Percentiles rank a stretch among this genome's conserved stretches.
These are phyloP conservation scores for Calendula officinalis DNA, from an alignment of 129 eudicot genomes.

Conservation along the genomic window DNA sequence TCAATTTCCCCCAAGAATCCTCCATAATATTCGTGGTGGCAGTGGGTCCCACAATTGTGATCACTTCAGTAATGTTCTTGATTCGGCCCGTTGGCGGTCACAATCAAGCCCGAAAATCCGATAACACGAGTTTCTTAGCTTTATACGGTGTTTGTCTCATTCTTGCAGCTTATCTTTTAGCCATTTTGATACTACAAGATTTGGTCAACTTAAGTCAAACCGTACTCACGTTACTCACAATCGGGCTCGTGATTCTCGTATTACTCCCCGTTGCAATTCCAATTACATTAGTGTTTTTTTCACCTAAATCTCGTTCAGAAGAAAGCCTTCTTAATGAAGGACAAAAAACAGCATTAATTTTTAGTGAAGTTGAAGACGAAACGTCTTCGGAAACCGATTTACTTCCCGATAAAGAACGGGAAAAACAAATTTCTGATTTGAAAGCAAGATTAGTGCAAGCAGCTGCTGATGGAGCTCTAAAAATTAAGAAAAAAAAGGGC, in stretches of 20 bases:
- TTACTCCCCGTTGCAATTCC: constrained; percentile 58
- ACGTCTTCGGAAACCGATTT: constrained; percentile 35
- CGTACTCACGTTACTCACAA: constrained; percentile 35
- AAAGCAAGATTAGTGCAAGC: constrained; percentile 58
- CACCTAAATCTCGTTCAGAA: constrained; percentile 35
- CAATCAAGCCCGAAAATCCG: constrained; percentile 54
- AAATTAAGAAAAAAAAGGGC: constrained; percentile 56
- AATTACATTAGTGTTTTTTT: constrained; percentile 36
- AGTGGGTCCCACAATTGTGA: constrained; percentile 61
- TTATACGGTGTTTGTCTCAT: constrained; percentile 60
- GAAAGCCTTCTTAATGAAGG: constrained; percentile 53
- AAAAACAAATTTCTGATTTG: constrained; percentile 53
- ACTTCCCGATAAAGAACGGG: constrained; percentile 44
- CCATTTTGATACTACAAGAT: constrained; percentile 55
- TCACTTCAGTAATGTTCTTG: constrained; percentile 57
- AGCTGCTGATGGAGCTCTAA: constrained; percentile 69
- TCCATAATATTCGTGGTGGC: constrained; percentile 73
- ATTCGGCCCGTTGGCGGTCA: constrained; percentile 70
- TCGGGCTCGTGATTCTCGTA: constrained; percentile 43
- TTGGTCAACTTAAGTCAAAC: constrained; percentile 37
- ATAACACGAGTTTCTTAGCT: constrained; percentile 47
- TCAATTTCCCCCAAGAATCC: constrained; percentile 54
- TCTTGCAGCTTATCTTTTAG: constrained; percentile 70
- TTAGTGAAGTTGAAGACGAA: constrained; percentile 65
- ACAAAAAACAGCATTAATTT: constrained; percentile 34